Conservation (phyloP, 176 grass and related monocot genomes). For the Rhynchospora pubera region DNA sequence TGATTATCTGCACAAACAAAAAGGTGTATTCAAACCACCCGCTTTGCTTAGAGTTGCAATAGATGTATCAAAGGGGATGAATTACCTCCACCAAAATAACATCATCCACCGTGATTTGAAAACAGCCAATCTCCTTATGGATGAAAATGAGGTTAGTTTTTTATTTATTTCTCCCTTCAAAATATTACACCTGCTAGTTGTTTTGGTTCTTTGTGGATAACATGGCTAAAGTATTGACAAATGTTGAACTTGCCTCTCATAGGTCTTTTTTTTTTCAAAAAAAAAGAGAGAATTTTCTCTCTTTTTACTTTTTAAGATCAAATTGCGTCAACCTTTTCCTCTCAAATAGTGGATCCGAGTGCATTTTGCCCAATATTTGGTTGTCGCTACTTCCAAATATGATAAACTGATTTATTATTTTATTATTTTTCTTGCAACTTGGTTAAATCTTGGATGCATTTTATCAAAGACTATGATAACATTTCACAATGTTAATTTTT, state of each 20-base stretch:
- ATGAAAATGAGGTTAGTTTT: conserved; percentile 86
- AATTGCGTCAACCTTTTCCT: background rate
- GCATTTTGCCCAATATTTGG: background rate
- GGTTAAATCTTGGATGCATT: background rate
- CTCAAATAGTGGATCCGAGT: background rate
- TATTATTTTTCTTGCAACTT: background rate
- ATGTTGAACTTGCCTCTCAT: background rate
- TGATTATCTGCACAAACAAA: conserved; percentile 96
- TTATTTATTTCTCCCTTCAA: background rate
- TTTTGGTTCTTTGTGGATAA: background rate
- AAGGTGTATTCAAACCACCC: conserved; percentile 76
- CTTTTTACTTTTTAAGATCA: background rate
- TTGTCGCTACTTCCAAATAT: background rate
- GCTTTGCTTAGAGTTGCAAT: conserved; percentile 83
- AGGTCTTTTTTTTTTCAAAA: background rate
- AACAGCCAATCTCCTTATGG: conserved; percentile 99
- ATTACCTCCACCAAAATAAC: conserved; percentile 97
- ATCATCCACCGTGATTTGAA: conserved; percentile 98
- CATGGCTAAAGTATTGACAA: background rate
- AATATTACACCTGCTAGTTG: too few species aligned
- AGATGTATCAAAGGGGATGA: conserved; percentile 99
- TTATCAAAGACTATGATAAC: background rate
- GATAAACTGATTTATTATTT: conserved; percentile 4
- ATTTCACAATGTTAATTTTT: background rate
- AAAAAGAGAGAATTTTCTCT: background rate